Percentiles rank a stretch among this genome's conserved stretches.
Conservation (phyloP, 768 basidiomycete genomes). For the Mycena epipterygia region DNA sequence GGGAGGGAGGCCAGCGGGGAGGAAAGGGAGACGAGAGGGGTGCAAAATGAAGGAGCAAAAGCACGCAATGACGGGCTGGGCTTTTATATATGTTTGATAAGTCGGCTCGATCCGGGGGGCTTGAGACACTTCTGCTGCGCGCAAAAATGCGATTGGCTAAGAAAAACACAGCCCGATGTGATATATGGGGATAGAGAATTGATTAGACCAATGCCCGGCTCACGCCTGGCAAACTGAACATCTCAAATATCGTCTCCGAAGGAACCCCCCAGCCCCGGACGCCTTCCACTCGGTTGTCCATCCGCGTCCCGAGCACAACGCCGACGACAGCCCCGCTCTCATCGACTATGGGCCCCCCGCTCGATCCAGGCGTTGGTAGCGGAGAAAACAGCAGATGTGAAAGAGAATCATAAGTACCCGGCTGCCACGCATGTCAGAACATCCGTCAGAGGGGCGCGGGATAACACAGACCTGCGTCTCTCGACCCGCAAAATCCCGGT, state of each 20-base stretch:
- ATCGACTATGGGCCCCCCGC: constrained; percentile 78
- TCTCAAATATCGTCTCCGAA: constrained; percentile 75
- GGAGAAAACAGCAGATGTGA: constrained; percentile 68
- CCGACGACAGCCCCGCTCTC: constrained; percentile 76
- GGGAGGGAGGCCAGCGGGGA: too few species aligned
- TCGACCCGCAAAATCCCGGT: constrained; percentile 70
- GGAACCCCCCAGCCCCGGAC: constrained; percentile 73
- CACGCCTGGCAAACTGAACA: constrained; percentile 68
- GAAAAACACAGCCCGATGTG: too few species aligned
- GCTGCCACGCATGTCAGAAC: constrained; percentile 48
- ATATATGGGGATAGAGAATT: too few species aligned
- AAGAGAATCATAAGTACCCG: constrained; percentile 78
- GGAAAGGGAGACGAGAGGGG: too few species aligned
- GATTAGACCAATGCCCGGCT: constrained; percentile 31
- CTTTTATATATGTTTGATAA: not conserved
- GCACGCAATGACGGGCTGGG: too few species aligned
- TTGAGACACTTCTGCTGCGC: constrained; percentile 59
- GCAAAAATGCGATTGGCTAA: not conserved
- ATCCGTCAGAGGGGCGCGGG: not conserved
- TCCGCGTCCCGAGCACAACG: constrained; percentile 70
- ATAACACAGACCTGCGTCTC: constrained; percentile 62
- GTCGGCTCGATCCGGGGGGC: not conserved
- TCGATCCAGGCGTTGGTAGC: constrained; percentile 73
- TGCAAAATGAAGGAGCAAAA: too few species aligned
- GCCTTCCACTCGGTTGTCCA: constrained; percentile 69